Conservation (phyloP, 2,329 filamentous ascomycete species). For the Fusarium haematococcum region DNA sequence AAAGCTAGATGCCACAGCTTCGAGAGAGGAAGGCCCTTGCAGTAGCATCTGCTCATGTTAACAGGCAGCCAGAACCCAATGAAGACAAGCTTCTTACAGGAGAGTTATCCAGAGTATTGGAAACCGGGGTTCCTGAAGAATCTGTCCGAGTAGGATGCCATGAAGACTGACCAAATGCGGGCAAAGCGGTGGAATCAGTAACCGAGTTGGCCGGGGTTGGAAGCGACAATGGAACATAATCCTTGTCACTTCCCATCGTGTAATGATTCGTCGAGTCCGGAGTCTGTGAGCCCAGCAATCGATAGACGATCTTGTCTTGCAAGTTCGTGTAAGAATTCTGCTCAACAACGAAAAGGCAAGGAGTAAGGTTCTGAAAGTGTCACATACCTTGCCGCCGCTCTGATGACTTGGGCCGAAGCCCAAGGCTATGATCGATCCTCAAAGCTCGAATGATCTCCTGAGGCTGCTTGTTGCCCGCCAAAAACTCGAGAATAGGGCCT, state of each 20-base stretch:
- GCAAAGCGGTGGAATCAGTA: neutral
- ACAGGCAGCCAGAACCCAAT: neutral
- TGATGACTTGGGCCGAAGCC: rapidly evolving
- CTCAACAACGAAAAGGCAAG: too few relatives aligned
- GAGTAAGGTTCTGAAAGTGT: rapidly evolving
- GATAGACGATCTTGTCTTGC: neutral
- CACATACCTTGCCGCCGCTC: neutral
- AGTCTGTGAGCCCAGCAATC: neutral
- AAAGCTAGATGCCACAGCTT: neutral
- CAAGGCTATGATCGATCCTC: rapidly evolving
- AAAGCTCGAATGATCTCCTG: neutral
- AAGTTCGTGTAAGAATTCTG: neutral
- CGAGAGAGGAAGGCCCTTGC: neutral
- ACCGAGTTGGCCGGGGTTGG: neutral
- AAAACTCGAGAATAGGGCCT: neutral
- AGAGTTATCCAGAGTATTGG: neutral
- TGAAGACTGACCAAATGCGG: neutral
- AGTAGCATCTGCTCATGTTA: neutral
- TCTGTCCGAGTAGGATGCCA: neutral
- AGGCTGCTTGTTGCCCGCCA: neutral
- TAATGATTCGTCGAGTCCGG: neutral
- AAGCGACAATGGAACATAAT: neutral
- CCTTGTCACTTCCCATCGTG: neutral
- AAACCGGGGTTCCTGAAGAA: neutral
- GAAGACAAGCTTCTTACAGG: neutral